A percentile compares a stretch with the other conserved stretches of the same genome.
Evolutionary conservation across 495 filamentous ascomycete species (phyloP).

Genomic region (Penicillium alfredii): DNA sequence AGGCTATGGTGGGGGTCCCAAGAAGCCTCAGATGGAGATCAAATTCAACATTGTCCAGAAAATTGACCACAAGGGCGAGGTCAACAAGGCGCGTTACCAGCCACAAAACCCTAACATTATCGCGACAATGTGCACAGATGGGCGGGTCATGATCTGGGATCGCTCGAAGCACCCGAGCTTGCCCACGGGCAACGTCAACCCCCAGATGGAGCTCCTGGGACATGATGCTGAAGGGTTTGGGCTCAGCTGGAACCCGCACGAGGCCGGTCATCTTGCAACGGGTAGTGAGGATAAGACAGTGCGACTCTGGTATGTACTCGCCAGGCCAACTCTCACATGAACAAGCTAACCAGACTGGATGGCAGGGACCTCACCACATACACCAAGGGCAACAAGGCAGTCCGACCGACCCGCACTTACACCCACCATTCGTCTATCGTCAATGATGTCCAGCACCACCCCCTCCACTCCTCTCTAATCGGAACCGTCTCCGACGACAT

Average conservation of each 20-base stretch:
- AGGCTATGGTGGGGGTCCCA: slow-evolving; percentile 67
- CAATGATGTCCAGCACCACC: slow-evolving; percentile 94
- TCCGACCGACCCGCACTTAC: slow-evolving; percentile 67
- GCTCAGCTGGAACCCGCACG: slow-evolving; percentile 83
- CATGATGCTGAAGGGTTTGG: slow-evolving; percentile 93
- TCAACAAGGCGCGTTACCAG: slow-evolving; percentile 97
- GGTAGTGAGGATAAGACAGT: slow-evolving; percentile 90
- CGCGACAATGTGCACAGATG: slow-evolving; percentile 86
- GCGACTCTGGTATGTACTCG: slow-evolving; percentile 65
- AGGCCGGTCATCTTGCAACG: slow-evolving; percentile 75
- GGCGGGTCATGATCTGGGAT: slow-evolving; percentile 86
- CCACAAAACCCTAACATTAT: slow-evolving; percentile 98
- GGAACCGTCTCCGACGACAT: slow-evolving; percentile 94
- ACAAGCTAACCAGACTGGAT: slow-evolving; percentile 3
- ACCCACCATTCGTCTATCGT: slow-evolving; percentile 87
- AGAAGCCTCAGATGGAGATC: slow-evolving; percentile 61
- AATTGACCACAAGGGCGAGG: slow-evolving; percentile 93
- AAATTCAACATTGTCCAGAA: slow-evolving; percentile 89
- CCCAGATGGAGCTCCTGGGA: slow-evolving; percentile 78
- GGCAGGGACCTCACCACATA: slow-evolving; percentile 72
- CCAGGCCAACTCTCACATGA: slow-evolving; percentile 12
- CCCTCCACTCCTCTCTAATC: slow-evolving; percentile 71
- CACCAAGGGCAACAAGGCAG: slow-evolving; percentile 59
- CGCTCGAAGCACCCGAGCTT: slow-evolving; percentile 82
- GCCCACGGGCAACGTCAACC: slow-evolving; percentile 63